phyloP scores from a whole-genome alignment of 2,329 filamentous ascomycete species.

The Eurotiales sp. region DNA sequence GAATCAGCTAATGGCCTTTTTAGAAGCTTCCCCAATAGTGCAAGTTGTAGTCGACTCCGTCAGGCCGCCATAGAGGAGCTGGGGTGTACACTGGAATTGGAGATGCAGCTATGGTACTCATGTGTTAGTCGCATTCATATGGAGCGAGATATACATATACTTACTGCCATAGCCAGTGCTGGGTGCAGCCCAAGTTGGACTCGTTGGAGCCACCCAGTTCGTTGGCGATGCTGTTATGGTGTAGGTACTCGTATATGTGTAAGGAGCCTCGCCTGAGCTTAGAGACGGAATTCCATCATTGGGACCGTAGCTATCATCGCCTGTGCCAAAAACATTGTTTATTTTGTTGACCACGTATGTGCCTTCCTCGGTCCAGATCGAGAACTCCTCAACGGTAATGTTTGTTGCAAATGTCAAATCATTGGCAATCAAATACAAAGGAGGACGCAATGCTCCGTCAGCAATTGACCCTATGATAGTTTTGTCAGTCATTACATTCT shows the following conservation, averaged over 20 bases:
- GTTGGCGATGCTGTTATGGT: constrained; percentile 30
- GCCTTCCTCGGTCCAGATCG: constrained; percentile 31
- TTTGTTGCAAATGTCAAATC: constrained; percentile 30
- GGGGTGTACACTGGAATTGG: constrained; percentile 32
- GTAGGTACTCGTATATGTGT: constrained; percentile 27
- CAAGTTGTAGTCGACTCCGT: constrained; percentile 26
- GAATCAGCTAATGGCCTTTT: too few relatives aligned
- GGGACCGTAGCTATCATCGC: constrained; percentile 25
- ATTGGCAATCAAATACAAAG: constrained; percentile 30
- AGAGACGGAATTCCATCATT: constrained; percentile 18
- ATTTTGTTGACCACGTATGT: constrained; percentile 28
- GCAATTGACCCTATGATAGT: constrained; percentile 26
- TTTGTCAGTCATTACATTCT: not conserved
- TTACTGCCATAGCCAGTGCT: constrained; percentile 32
- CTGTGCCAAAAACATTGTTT: constrained; percentile 33
- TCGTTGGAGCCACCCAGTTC: constrained; percentile 23
- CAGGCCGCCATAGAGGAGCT: constrained; percentile 29
- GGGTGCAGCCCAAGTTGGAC: constrained; percentile 29
- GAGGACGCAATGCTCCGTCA: constrained; percentile 25
- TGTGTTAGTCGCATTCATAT: not conserved
- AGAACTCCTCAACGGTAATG: constrained; percentile 31
- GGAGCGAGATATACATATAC: not conserved
- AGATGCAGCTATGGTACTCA: constrained; percentile 18
- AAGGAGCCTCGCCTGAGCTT: constrained; percentile 11
- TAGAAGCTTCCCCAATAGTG: constrained; percentile 30